Evolutionary conservation across 2,329 filamentous ascomycete species (phyloP).

Genomic region (Parastagonospora nodorum): DNA sequence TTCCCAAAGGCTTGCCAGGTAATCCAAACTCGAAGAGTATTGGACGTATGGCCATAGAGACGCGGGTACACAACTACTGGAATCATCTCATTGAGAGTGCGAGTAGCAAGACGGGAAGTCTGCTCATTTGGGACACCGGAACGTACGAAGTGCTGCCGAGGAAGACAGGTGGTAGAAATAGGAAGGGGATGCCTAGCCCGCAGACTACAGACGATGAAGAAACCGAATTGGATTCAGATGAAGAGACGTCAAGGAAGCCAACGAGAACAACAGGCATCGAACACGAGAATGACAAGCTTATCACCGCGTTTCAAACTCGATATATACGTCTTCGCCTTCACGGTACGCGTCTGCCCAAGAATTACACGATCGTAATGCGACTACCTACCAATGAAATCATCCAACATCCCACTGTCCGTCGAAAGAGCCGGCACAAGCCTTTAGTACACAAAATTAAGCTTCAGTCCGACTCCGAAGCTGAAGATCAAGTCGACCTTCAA

Average conservation of each 20-base stretch:
- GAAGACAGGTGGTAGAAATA: conserved; percentile 7
- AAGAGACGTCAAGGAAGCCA: background rate
- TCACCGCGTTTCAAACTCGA: conserved; percentile 44
- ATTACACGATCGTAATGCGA: conserved; percentile 49
- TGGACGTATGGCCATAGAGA: conserved; percentile 53
- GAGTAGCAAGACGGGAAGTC: conserved; percentile 48
- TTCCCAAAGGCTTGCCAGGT: conserved; percentile 52
- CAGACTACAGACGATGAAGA: conserved; percentile 40
- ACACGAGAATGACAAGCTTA: conserved; percentile 45
- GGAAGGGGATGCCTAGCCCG: conserved; percentile 21
- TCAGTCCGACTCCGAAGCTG: conserved; percentile 2
- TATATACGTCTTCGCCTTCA: conserved; percentile 51
- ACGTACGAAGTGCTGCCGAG: conserved; percentile 48
- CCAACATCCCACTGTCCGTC: conserved; percentile 23
- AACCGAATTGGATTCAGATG: background rate
- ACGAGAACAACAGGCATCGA: background rate
- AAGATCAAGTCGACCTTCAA: conserved; percentile 8
- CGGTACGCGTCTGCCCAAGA: conserved; percentile 44
- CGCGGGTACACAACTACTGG: conserved; percentile 52
- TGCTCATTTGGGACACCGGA: conserved; percentile 54
- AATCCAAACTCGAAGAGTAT: conserved; percentile 48
- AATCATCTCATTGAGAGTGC: conserved; percentile 54
- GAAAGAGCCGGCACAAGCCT: conserved; percentile 11
- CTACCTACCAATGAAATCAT: conserved; percentile 43
- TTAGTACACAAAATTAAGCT: background rate